Conservation (phyloP, 306 rosid species). For the Trifolium dubium region DNA sequence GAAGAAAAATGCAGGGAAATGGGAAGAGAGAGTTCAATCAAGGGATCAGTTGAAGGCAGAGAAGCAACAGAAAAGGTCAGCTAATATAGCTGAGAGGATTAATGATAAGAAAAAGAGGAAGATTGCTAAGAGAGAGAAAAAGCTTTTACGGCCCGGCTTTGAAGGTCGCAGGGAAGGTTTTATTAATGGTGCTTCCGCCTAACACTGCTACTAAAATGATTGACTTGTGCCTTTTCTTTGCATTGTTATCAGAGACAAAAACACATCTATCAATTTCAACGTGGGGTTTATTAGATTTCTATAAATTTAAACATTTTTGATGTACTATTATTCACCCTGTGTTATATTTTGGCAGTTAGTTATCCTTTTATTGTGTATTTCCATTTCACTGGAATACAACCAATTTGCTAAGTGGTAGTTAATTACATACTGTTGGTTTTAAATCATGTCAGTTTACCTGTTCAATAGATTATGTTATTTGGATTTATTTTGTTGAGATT, state of each 20-base stretch:
- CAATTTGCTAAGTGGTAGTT: background rate
- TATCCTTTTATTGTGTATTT: background rate
- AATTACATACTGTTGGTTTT: background rate
- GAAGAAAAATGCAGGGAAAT: conserved; percentile 56
- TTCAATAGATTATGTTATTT: background rate
- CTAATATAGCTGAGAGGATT: conserved; percentile 64
- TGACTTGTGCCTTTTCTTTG: conserved; percentile 18
- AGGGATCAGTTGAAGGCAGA: conserved; percentile 72
- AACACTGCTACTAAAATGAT: conserved; percentile 6
- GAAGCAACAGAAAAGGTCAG: conserved; percentile 75
- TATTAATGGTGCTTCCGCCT: conserved; percentile 47
- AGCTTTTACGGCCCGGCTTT: conserved; percentile 85
- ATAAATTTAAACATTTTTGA: background rate
- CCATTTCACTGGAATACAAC: background rate
- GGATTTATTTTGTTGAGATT: background rate
- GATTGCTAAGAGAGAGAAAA: conserved; percentile 87
- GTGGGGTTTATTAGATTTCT: background rate
- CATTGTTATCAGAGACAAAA: background rate
- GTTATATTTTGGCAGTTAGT: background rate
- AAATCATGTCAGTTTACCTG: background rate
- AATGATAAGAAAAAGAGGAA: conserved; percentile 71
- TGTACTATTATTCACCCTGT: background rate
- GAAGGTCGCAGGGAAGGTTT: conserved; percentile 90
- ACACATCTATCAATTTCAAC: background rate
- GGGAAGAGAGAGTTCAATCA: conserved; percentile 60